A percentile compares a stretch with the other conserved stretches of the same genome.
Evolutionary conservation across 179 eudicot genomes (phyloP).

Genomic region (Actinidia polygama): DNA sequence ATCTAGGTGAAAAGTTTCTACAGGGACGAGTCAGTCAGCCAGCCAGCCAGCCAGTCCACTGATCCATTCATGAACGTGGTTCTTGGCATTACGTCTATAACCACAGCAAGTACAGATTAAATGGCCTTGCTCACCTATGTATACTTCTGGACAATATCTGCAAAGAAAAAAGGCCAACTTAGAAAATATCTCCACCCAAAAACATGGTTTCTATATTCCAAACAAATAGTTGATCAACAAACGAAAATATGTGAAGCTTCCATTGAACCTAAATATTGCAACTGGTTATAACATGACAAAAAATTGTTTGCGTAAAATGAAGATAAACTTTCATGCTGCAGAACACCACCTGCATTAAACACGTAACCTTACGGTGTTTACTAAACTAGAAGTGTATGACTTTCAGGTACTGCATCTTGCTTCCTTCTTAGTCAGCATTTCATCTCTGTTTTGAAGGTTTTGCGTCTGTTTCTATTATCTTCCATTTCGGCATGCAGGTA

Average conservation of each 20-base stretch:
- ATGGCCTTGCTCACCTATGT: slow-evolving; percentile 81
- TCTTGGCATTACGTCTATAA: slow-evolving; percentile 52
- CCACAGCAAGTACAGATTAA: slow-evolving; percentile 71
- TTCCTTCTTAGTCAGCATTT: not conserved
- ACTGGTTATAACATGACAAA: not conserved
- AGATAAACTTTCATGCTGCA: not conserved
- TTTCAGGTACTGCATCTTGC: not conserved
- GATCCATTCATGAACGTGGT: slow-evolving; percentile 71
- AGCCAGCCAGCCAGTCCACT: slow-evolving; percentile 55
- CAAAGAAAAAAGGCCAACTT: slow-evolving; percentile 12
- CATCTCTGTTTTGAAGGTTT: not conserved
- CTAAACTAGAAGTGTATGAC: slow-evolving; percentile 1
- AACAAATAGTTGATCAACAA: slow-evolving; percentile 6
- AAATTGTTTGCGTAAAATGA: not conserved
- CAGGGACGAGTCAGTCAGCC: slow-evolving; percentile 68
- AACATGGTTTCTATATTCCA: not conserved
- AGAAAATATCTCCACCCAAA: not conserved
- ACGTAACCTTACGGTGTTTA: not conserved
- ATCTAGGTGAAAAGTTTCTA: slow-evolving; percentile 72
- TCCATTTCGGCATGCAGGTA: not conserved
- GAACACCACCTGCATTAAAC: not conserved
- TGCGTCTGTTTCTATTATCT: not conserved
- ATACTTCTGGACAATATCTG: slow-evolving; percentile 92
- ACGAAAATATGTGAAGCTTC: not conserved
- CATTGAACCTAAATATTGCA: not conserved